phyloP scores from a whole-genome alignment of 1,284 basidiomycete species.

The Fomitiporia mediterranea region DNA sequence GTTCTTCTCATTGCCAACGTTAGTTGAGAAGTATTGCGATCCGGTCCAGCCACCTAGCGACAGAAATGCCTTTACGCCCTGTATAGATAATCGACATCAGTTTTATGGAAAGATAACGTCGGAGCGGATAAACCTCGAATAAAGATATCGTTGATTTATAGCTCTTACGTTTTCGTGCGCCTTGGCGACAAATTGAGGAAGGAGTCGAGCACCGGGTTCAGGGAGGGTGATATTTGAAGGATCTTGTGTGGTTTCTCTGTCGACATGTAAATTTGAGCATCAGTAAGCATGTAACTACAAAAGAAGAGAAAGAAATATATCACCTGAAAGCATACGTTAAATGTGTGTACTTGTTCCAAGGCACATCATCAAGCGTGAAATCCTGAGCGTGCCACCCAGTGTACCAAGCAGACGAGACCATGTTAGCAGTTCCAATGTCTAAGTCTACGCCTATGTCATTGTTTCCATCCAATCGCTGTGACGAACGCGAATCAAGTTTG shows the following conservation, averaged over 20 bases:
- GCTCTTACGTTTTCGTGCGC: constrained; percentile 50
- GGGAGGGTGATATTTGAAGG: constrained; percentile 38
- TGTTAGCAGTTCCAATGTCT: no score
- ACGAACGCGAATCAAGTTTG: no score
- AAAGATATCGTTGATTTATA: constrained; percentile 19
- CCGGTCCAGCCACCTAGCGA: constrained; percentile 90
- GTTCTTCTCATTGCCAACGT: constrained; percentile 55
- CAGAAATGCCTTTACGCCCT: constrained; percentile 67
- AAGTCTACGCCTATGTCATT: no score
- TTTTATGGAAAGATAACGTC: constrained; percentile 6
- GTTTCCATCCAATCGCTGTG: no score
- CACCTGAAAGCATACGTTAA: constrained; percentile 63
- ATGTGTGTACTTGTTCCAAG: constrained; percentile 59
- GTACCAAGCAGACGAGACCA: constrained; percentile 56
- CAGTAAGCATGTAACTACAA: neutral
- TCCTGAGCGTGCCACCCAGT: constrained; percentile 53
- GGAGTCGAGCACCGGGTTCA: constrained; percentile 37
- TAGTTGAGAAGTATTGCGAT: constrained; percentile 70
- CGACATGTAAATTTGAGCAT: neutral
- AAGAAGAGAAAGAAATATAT: constrained; percentile 27
- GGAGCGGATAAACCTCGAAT: constrained; percentile 1
- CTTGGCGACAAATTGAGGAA: constrained; percentile 48
- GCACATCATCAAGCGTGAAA: constrained; percentile 45
- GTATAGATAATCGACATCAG: constrained; percentile 28
- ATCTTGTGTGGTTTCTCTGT: constrained; percentile 46